phyloP scores from a whole-genome alignment of 2,329 filamentous ascomycete species.

The Cytospora paraplurivora region DNA sequence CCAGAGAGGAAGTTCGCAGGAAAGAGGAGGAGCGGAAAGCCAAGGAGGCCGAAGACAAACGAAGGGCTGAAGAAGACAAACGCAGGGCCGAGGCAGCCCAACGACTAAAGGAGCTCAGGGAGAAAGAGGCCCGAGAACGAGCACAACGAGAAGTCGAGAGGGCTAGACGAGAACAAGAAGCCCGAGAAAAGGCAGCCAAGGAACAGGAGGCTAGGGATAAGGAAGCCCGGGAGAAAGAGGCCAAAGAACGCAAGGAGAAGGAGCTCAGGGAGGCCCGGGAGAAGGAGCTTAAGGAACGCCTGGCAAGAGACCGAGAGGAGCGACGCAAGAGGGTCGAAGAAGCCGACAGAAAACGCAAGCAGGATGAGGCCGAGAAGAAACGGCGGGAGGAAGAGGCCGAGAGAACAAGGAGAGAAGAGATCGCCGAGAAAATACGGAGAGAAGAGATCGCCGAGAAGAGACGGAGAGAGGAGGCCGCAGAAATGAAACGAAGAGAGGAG shows the following conservation, averaged over 20 bases:
- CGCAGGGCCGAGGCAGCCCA: constrained; percentile 58
- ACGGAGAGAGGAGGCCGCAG: constrained; percentile 33
- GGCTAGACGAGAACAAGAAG: constrained; percentile 37
- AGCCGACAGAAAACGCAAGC: constrained; percentile 11
- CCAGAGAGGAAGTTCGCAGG: constrained; percentile 65
- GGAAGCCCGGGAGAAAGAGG: constrained; percentile 43
- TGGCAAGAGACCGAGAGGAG: constrained; percentile 40
- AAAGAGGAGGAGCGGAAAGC: constrained; percentile 65
- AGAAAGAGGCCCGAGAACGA: constrained; percentile 55
- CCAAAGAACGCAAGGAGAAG: constrained; percentile 40
- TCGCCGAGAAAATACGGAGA: constrained; percentile 37
- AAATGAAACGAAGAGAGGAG: constrained; percentile 36
- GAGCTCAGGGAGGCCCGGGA: constrained; percentile 36
- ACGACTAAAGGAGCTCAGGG: constrained; percentile 56
- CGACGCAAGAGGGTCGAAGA: constrained; percentile 28
- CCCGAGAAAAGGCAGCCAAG: constrained; percentile 34
- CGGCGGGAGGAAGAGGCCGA: constrained; percentile 38
- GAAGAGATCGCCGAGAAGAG: constrained; percentile 30
- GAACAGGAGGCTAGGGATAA: constrained; percentile 44
- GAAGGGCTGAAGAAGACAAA: constrained; percentile 63
- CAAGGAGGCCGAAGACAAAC: constrained; percentile 62
- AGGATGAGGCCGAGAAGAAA: constrained; percentile 39
- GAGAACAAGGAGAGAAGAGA: constrained; percentile 37
- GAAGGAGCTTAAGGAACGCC: constrained; percentile 34
- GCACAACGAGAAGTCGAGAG: constrained; percentile 37